Conservation (phyloP, 2,329 filamentous ascomycete genomes). For the Fusarium nisikadoi region DNA sequence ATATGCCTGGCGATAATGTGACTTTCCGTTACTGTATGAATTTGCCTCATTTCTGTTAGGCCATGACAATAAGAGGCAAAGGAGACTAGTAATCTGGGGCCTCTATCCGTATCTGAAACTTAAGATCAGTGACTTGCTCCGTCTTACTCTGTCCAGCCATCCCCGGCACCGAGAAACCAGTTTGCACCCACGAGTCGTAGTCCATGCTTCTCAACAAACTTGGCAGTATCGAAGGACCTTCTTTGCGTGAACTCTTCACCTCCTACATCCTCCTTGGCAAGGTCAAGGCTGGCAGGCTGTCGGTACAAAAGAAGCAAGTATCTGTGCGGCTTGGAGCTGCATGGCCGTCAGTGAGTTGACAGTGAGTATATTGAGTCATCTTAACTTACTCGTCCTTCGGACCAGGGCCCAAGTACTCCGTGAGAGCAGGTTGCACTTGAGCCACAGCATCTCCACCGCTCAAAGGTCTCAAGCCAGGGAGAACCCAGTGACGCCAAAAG, state of each 20-base stretch:
- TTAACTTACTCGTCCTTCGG: slow-evolving; percentile 58
- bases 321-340: slow-evolving; percentile 59
- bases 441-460: slow-evolving; percentile 37
- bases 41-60: background rate
- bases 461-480: slow-evolving; percentile 53
- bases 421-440: slow-evolving; percentile 50
- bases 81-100: too few species aligned
- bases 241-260: slow-evolving; percentile 59
- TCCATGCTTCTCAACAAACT: slow-evolving; percentile 52
- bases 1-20: background rate
- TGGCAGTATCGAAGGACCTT: slow-evolving; percentile 54
- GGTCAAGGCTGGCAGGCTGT: slow-evolving; percentile 50
- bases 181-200: slow-evolving; percentile 55
- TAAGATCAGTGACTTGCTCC: background rate
- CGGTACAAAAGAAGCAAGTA: slow-evolving; percentile 59
- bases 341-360: background rate
- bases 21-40: too few species aligned
- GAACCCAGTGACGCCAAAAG: slow-evolving; percentile 66
- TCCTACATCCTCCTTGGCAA: slow-evolving; percentile 56
- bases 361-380: background rate
- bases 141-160: slow-evolving; percentile 52
- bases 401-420: slow-evolving; percentile 57
- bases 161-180: slow-evolving; percentile 59
- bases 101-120: background rate
- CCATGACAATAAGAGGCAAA: background rate